Evolutionary conservation across 441 rosid genomes (phyloP), one percentile per base, ranked within the genome.

Genomic region (Viola pubescens): DNA sequence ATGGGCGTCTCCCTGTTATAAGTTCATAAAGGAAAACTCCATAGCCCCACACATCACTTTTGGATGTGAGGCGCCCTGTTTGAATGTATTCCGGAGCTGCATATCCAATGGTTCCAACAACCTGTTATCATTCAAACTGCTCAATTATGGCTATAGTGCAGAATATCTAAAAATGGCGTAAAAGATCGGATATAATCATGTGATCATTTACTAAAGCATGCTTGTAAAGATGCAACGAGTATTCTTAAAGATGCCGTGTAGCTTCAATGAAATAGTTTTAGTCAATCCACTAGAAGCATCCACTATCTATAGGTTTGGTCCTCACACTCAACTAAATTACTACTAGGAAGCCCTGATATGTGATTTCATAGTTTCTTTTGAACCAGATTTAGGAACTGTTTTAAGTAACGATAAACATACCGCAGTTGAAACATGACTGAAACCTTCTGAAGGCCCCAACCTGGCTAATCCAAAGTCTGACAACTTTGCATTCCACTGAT

Each of bases 21-120:
- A 91, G 83, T 81, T 91, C 98, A 0, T 78, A 84, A 9, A 91
- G 77, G 43, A 91, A 91, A 44, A 88, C 89, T 1, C 98, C 97
- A 26, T 86, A 89, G 42, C 88, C 88, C 61, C 77, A 91, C 12
- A 85, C 94, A 54, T 91, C 98, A 37, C 95, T 89, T 77, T 91
- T 91, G 19, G 82, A 67, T 8, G 98, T 61, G 41, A 61, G 65
- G 11, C 56, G 74, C 73, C 98, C 96, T 1, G 98, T 91, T 45
- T 87, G 89, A 41, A 91, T 82, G 68, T 91, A 91, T 63, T 91
- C 98, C 1, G 96, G 98, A 51, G 96, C 96, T 56, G 95, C 95
- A 34, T 91, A 91, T 64, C 98, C 98, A 4, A 75, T 67, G 16
- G 96, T 91, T 43, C 98, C 98, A 76, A 88, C 91, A n/a, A 91